These are phyloP conservation scores for Colletotrichum sp. DNA, from an alignment of 2,329 filamentous ascomycete species.

Conservation along the genomic window DNA sequence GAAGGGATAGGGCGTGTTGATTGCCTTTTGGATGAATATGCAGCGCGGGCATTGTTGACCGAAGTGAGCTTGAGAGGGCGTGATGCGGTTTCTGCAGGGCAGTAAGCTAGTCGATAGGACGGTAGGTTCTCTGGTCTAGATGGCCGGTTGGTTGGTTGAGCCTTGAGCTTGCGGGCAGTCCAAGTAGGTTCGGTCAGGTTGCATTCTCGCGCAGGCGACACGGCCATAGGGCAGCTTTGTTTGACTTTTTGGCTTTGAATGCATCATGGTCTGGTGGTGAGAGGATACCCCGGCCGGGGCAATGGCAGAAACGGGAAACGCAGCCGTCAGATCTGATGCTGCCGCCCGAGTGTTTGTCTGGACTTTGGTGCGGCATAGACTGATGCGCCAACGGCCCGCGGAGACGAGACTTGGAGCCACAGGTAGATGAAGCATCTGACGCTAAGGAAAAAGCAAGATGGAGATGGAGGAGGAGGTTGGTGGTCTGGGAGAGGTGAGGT, in stretches of 20 bases:
- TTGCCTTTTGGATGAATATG: background rate
- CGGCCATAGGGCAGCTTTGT: background rate
- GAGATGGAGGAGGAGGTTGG: background rate
- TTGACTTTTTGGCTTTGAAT: background rate
- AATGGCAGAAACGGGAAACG: slow-evolving; percentile 1
- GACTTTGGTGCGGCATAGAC: background rate
- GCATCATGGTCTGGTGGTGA: background rate
- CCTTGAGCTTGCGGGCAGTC: background rate
- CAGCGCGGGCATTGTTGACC: background rate
- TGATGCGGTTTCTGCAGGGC: background rate
- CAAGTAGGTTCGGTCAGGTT: background rate
- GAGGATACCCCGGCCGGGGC: slow-evolving; percentile 12
- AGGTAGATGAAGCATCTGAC: background rate
- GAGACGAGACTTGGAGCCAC: background rate
- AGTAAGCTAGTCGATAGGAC: background rate
- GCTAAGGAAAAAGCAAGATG: background rate
- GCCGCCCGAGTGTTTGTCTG: background rate
- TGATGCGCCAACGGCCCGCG: background rate
- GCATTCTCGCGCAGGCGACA: background rate
- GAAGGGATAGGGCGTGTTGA: background rate
- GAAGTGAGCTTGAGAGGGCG: background rate
- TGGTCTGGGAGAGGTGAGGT: background rate
- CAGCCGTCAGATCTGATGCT: background rate
- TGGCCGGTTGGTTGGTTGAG: background rate
- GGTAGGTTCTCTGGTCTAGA: background rate